Conservation (phyloP, 1,284 basidiomycete species). For the Ustilago tritici region DNA sequence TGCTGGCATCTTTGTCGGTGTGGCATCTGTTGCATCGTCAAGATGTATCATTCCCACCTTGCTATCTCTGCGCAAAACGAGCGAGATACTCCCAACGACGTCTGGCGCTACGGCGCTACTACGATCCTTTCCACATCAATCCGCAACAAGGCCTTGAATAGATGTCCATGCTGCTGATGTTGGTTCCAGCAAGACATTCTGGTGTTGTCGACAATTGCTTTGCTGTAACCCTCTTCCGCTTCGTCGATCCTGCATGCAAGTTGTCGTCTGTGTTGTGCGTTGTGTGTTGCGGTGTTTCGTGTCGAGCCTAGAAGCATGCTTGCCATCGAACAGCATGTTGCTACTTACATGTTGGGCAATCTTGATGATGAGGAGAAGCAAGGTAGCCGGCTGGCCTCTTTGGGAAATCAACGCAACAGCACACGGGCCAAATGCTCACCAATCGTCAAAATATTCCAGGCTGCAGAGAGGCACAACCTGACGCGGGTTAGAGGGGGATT, state of each 20-base stretch:
- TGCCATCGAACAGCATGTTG: slow-evolving; percentile 21
- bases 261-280: not conserved
- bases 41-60: too few relatives aligned
- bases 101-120: too few relatives aligned
- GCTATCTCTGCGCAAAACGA: too few relatives aligned
- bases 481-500: not conserved
- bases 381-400: not conserved
- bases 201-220: not conserved
- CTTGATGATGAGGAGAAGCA: slow-evolving; percentile 71
- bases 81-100: too few relatives aligned
- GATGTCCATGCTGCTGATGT: not conserved
- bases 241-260: slow-evolving; percentile 1
- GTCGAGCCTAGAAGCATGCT: slow-evolving; percentile 32
- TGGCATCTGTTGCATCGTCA: too few relatives aligned
- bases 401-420: slow-evolving; percentile 12
- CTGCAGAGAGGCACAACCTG: not conserved
- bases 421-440: slow-evolving; percentile 1
- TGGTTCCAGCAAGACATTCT: not conserved
- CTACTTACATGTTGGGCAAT: slow-evolving; percentile 65
- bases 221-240: not conserved
- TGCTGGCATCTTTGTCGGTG: not conserved
- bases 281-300: slow-evolving; percentile 14
- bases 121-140: too few relatives aligned
- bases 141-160: too few relatives aligned
- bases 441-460: not conserved